phyloP scores from a whole-genome alignment of 768 basidiomycete species.

The Russula brevipes region DNA sequence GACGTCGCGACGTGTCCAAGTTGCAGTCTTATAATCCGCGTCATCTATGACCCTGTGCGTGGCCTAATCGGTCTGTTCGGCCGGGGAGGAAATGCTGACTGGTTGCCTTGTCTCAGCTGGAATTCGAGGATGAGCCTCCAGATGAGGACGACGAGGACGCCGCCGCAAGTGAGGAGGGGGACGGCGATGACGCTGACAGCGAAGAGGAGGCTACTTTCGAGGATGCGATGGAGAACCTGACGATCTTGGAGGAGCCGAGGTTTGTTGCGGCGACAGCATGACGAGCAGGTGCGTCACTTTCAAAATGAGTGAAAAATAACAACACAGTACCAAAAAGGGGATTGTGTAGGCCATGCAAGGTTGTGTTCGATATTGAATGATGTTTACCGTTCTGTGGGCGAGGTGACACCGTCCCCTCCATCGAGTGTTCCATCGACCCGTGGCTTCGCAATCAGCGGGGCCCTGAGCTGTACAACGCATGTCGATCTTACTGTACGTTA shows the following conservation, averaged over 20 bases:
- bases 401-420: not conserved
- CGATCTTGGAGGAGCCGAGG: constrained; percentile 37
- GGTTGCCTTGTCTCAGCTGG: constrained; percentile 47
- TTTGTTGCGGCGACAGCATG: constrained; percentile 28
- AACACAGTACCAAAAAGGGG: not conserved
- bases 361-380: not conserved
- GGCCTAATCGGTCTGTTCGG: not conserved
- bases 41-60: constrained; percentile 92
- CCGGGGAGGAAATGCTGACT: not conserved
- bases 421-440: too few species aligned
- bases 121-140: constrained; percentile 74
- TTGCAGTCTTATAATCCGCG: constrained; percentile 87
- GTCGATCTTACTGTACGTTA: not conserved
- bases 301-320: not conserved
- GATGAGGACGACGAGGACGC: constrained; percentile 38
- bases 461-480: not conserved
- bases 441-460: not conserved
- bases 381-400: not conserved
- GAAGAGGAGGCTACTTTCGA: constrained; percentile 45
- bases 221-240: constrained; percentile 63
- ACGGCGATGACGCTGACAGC: constrained; percentile 24
- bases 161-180: constrained; percentile 27
- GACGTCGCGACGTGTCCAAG: constrained; percentile 96
- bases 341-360: not conserved
- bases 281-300: constrained; percentile 11